Conservation (phyloP, 2,329 filamentous ascomycete genomes). For the Cordyceps farinosa region DNA sequence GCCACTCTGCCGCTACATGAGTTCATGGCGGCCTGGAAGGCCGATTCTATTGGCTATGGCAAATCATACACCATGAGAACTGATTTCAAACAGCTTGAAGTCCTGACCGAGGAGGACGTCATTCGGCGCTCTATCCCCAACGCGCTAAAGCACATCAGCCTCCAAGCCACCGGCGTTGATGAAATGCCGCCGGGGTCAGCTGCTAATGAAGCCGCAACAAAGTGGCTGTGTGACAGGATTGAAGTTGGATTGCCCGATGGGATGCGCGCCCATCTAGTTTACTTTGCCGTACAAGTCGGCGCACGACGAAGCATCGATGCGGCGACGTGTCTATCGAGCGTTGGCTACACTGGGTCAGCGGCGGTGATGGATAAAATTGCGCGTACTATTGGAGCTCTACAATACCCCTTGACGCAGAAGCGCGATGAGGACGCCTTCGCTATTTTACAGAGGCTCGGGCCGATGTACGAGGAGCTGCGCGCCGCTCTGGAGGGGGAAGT, state of each 20-base stretch:
- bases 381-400: slow-evolving; percentile 19
- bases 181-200: slow-evolving; percentile 19
- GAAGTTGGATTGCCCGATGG: slow-evolving; percentile 9
- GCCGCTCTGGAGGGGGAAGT: slow-evolving; percentile 10
- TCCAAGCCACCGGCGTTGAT: slow-evolving; percentile 8
- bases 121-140: slow-evolving; percentile 19
- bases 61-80: slow-evolving; percentile 22
- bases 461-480: slow-evolving; percentile 20
- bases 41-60: slow-evolving; percentile 21
- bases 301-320: slow-evolving; percentile 21
- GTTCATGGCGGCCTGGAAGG: slow-evolving; percentile 21
- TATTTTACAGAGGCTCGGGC: slow-evolving; percentile 18
- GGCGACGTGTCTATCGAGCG: slow-evolving; percentile 19
- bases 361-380: slow-evolving; percentile 18
- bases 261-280: slow-evolving; percentile 15
- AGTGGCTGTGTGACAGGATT: slow-evolving; percentile 17
- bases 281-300: slow-evolving; percentile 20
- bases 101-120: slow-evolving; percentile 20
- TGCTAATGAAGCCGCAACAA: slow-evolving; percentile 19
- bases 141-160: slow-evolving; percentile 16
- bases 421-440: slow-evolving; percentile 9
- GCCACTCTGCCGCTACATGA: slow-evolving; percentile 20
- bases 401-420: slow-evolving; percentile 20
- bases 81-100: slow-evolving; percentile 17
- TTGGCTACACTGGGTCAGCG: slow-evolving; percentile 16